phyloP scores from a whole-genome alignment of 163 green algal species.

The Scenedesmus sp. region DNA sequence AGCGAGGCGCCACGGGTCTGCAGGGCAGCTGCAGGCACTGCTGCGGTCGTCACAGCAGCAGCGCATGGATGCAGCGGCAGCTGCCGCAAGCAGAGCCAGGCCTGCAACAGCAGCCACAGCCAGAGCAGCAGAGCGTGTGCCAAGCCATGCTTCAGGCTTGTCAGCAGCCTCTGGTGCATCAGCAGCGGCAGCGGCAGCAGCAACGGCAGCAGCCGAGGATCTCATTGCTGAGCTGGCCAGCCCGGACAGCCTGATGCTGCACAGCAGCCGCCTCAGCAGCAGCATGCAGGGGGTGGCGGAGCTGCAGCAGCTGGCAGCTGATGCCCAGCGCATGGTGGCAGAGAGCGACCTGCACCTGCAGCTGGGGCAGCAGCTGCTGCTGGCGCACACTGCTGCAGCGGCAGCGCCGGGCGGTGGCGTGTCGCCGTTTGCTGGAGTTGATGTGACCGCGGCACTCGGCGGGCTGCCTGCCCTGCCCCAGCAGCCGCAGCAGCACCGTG shows the following conservation, averaged over 20 bases:
- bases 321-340: conserved; percentile 28
- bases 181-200: background rate
- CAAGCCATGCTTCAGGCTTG: background rate
- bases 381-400: conserved; percentile 2
- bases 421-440: background rate
- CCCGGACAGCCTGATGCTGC: background rate
- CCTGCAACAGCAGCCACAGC: background rate
- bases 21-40: conserved; percentile 16
- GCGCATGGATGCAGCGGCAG: background rate
- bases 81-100: background rate
- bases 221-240: background rate
- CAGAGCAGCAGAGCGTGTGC: background rate
- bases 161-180: background rate
- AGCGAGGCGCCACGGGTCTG: background rate
- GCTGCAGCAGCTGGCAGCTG: conserved; percentile 11
- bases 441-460: background rate
- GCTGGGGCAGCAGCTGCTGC: background rate
- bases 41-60: background rate
- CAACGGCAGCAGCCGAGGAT: background rate
- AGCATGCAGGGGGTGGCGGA: background rate
- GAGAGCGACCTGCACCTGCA: conserved; percentile 22
- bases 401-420: background rate
- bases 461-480: background rate
- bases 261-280: conserved; percentile 16
- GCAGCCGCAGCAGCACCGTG: conserved; percentile 25